Evolutionary conservation across 371 early-diverging fungal genomes (phyloP), one percentile per base, ranked within the genome.

Genomic region (Circinella minor): DNA sequence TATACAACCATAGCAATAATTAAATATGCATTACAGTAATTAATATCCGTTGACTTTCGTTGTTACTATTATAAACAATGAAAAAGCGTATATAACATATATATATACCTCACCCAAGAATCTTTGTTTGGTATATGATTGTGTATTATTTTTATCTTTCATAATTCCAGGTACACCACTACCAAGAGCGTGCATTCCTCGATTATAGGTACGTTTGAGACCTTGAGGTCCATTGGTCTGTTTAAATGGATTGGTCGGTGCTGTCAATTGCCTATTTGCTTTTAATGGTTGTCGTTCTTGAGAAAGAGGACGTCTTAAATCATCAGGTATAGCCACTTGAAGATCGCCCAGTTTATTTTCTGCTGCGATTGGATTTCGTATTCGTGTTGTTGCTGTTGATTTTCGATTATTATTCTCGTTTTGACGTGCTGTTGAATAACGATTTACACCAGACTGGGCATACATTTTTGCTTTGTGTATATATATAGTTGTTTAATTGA

Each of bases 81-180:
- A 11, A 11, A 11, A 43, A 43, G 43, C 6, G 46, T 34, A 36
- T 51, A 60, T 34, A 46, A 47, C 27, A 61, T 6, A 36, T 20
- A 51, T n/a, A 69, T 14, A 20, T 65, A 71, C 73, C 68, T 77
- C 77, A 34, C 77, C 77, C 17, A 77, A 59, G 62, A 62, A 77
- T 2, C 51, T 49, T 4, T 66, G 20, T 46, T 74, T 74, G 4
- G 59, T 62, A 39, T 77, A 77, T 3, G 37, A 55, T 34, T 67
- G 49, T 7, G 55, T 47, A 36, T 64, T 61, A n/a, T 73, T 43
- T 51, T 47, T 70, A 34, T 76, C 71, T 11, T 54, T 4, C 36
- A 76, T 69, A 38, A 71, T 66, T 51, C 70, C 71, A 11, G 34
- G 37, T 47, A 70, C 76, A 6, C 55, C 73, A 6, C 47, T 55